Conservation (phyloP, 352 stramenopile genomes). For the Phytophthora idaei region DNA sequence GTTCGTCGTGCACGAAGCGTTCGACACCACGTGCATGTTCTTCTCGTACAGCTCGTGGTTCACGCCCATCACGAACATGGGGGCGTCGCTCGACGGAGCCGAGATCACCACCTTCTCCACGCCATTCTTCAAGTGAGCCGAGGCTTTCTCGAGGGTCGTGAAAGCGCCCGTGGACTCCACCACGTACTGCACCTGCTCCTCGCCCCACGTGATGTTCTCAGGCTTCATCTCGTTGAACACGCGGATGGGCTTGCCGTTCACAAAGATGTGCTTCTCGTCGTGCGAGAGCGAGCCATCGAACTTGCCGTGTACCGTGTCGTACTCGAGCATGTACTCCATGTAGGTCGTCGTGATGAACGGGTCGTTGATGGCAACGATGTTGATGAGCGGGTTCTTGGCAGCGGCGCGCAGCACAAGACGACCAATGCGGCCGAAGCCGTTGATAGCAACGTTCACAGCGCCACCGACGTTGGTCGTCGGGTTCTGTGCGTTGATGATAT, state of each 20-base stretch:
- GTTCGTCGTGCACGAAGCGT: slow-evolving; percentile 99
- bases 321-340: slow-evolving; percentile 95
- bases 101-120: slow-evolving; percentile 98
- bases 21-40: slow-evolving; percentile 97
- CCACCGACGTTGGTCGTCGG: slow-evolving; percentile 57
- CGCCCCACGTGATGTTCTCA: slow-evolving; percentile 95
- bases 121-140: slow-evolving; percentile 92
- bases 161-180: slow-evolving; percentile 90
- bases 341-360: slow-evolving; percentile 96
- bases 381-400: slow-evolving; percentile 85
- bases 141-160: slow-evolving; percentile 90
- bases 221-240: slow-evolving; percentile 96
- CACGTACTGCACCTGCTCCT: slow-evolving; percentile 93
- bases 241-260: slow-evolving; percentile 94
- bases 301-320: slow-evolving; percentile 93
- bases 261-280: slow-evolving; percentile 87
- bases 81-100: slow-evolving; percentile 97
- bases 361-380: slow-evolving; percentile 95
- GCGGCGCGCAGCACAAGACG: slow-evolving; percentile 95
- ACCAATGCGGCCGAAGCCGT: slow-evolving; percentile 99
- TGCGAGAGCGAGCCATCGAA: slow-evolving; percentile 89
- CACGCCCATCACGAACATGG: slow-evolving; percentile 99
- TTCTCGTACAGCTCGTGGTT: slow-evolving; percentile 96
- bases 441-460: slow-evolving; percentile 96
- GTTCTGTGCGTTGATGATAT: slow-evolving; percentile 96